A percentile compares a stretch with the other conserved stretches of the same genome.
phyloP scores from a whole-genome alignment of 805 yeast species.

The Saturnispora galanensis region DNA sequence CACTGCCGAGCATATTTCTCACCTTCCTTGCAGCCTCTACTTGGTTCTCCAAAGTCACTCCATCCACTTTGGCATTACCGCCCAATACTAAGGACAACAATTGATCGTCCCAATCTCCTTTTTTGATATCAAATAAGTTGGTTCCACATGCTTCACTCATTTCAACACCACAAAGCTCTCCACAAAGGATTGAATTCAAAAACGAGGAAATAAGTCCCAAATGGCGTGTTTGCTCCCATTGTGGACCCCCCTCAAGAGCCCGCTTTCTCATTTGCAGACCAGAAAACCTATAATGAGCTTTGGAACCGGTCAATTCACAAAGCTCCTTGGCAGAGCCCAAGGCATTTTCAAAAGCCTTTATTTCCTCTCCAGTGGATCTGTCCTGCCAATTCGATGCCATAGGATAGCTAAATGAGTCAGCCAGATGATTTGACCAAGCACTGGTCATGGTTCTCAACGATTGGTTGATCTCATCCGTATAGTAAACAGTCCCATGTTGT shows the following conservation, averaged over 20 bases:
- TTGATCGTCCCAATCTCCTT: conserved; percentile 44
- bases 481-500: conserved; percentile 85
- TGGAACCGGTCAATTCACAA: conserved; percentile 70
- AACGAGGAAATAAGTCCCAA: conserved; percentile 75
- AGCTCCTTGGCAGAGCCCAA: conserved; percentile 52
- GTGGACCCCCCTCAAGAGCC: conserved; percentile 38
- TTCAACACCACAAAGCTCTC: conserved; percentile 56
- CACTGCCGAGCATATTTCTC: conserved; percentile 42
- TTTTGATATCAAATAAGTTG: conserved; percentile 71
- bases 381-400: conserved; percentile 93
- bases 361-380: conserved; percentile 70
- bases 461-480: conserved; percentile 44
- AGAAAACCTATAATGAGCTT: conserved; percentile 83
- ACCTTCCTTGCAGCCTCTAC: conserved; percentile 32
- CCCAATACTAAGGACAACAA: conserved; percentile 49
- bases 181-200: conserved; percentile 60
- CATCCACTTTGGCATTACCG: conserved; percentile 35
- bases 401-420: conserved; percentile 46
- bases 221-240: conserved; percentile 46
- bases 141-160: conserved; percentile 89
- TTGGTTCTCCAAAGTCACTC: conserved; percentile 19
- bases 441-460: conserved; percentile 31
- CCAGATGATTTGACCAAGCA: conserved; percentile 35
- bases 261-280: conserved; percentile 85
- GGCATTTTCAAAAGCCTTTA: conserved; percentile 46